Evolutionary conservation across 2,329 filamentous ascomycete species (phyloP).

Genomic region (Xylaria sp.): DNA sequence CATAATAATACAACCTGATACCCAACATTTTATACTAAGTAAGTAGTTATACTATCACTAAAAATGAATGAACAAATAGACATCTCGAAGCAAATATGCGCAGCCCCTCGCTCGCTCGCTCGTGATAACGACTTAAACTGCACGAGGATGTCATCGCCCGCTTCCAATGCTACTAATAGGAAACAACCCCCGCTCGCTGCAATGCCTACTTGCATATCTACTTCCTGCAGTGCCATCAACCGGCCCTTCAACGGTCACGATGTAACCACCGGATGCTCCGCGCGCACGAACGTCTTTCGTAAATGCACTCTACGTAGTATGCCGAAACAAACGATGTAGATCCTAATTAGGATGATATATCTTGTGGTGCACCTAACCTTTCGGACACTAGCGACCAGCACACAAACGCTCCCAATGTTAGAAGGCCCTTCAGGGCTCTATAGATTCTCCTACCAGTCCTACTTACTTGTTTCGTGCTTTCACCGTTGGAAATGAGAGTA

Average conservation of each 20-base stretch:
- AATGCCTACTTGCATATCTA: slow-evolving; percentile 7
- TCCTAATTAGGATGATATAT: not conserved
- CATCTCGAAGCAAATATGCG: not conserved
- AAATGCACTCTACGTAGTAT: not conserved
- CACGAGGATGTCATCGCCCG: slow-evolving; percentile 34
- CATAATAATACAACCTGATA: no score
- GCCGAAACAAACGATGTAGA: not conserved
- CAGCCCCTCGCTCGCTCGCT: not conserved
- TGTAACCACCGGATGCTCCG: slow-evolving; percentile 13
- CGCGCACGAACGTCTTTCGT: not conserved
- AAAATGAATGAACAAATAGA: not conserved
- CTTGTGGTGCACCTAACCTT: not conserved
- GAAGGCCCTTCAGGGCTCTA: not conserved
- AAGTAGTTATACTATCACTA: not conserved
- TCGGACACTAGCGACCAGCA: not conserved
- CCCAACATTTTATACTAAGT: slow-evolving; percentile 6
- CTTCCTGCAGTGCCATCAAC: slow-evolving; percentile 1
- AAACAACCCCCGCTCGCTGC: not conserved
- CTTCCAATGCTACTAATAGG: slow-evolving; percentile 24
- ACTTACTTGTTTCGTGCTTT: not conserved
- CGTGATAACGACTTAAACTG: slow-evolving; percentile 2
- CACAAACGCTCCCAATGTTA: not conserved
- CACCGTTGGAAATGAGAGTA: not conserved
- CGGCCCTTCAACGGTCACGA: slow-evolving; percentile 7
- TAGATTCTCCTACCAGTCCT: not conserved